These are phyloP conservation scores for Lecanicillium sp. DNA, from an alignment of 2,329 filamentous ascomycete species.

Conservation along the genomic window DNA sequence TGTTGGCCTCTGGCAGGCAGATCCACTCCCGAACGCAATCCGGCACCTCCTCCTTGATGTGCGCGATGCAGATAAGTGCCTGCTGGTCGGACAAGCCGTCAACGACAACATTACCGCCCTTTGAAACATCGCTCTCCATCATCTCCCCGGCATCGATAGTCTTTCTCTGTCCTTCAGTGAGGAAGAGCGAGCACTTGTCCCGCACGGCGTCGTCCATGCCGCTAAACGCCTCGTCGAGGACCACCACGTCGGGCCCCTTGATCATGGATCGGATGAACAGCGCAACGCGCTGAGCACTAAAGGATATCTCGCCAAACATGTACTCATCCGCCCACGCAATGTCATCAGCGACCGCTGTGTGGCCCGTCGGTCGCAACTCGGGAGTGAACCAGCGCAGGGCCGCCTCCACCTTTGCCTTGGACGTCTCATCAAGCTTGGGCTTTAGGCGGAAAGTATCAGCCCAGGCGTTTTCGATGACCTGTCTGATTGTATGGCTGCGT, in stretches of 20 bases:
- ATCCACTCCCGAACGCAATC: conserved; percentile 77
- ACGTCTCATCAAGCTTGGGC: conserved; percentile 54
- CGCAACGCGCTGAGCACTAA: conserved; percentile 75
- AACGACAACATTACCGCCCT: conserved; percentile 40
- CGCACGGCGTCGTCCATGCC: conserved; percentile 75
- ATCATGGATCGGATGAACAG: conserved; percentile 78
- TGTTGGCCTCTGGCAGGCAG: conserved; percentile 71
- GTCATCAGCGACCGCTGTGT: conserved; percentile 15
- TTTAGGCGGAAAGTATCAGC: conserved; percentile 75
- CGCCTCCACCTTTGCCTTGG: conserved; percentile 55
- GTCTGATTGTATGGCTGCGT: conserved; percentile 61
- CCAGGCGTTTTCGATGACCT: conserved; percentile 79
- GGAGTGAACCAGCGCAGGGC: conserved; percentile 68
- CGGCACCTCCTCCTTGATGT: conserved; percentile 85
- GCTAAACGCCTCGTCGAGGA: conserved; percentile 82
- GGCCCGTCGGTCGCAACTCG: conserved; percentile 57
- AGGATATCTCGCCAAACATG: conserved; percentile 67
- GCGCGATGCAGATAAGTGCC: conserved; percentile 86
- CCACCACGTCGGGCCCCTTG: conserved; percentile 72
- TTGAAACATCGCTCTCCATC: conserved; percentile 38
- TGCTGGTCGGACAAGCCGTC: conserved; percentile 61
- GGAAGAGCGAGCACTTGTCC: conserved; percentile 81
- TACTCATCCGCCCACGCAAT: conserved; percentile 59
- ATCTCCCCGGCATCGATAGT: conserved; percentile 27
- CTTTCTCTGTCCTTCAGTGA: conserved; percentile 56